phyloP scores from a whole-genome alignment of 805 yeast genomes.

The Lipomyces sp. region DNA sequence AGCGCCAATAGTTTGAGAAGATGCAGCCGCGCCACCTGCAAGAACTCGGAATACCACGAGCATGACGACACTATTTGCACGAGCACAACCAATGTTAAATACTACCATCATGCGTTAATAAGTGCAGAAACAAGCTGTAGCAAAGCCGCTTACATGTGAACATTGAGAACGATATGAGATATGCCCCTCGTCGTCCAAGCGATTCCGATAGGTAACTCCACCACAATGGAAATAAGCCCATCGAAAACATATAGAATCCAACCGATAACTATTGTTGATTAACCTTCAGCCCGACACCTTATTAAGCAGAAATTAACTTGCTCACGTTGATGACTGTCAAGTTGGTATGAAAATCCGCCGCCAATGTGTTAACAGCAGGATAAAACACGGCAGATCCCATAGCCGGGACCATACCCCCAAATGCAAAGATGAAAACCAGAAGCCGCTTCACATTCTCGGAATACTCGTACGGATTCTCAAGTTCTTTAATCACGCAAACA shows the following conservation, averaged over 20 bases:
- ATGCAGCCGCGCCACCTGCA: constrained; percentile 80
- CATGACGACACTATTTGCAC: constrained; percentile 62
- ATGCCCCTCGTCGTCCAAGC: constrained; percentile 75
- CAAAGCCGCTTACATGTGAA: constrained; percentile 50
- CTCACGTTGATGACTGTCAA: constrained; percentile 65
- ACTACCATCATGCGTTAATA: constrained; percentile 5
- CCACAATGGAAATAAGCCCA: constrained; percentile 86
- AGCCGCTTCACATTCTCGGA: constrained; percentile 55
- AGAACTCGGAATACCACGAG: constrained; percentile 72
- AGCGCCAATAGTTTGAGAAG: constrained; percentile 88
- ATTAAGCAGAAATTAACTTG: not conserved
- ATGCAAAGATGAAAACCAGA: constrained; percentile 69
- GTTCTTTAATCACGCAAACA: constrained; percentile 65
- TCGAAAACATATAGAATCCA: constrained; percentile 72
- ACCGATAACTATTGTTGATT: constrained; percentile 52
- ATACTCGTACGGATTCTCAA: constrained; percentile 70
- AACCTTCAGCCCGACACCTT: not conserved
- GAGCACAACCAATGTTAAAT: constrained; percentile 74
- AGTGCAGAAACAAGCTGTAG: not conserved
- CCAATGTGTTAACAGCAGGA: constrained; percentile 73
- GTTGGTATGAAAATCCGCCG: constrained; percentile 58
- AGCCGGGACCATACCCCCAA: constrained; percentile 80
- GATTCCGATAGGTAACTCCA: constrained; percentile 82
- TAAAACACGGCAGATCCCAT: constrained; percentile 85
- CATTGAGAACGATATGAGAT: constrained; percentile 66